phyloP scores from a whole-genome alignment of 768 basidiomycete species.

The Rhodosporidiobolus sp. region DNA sequence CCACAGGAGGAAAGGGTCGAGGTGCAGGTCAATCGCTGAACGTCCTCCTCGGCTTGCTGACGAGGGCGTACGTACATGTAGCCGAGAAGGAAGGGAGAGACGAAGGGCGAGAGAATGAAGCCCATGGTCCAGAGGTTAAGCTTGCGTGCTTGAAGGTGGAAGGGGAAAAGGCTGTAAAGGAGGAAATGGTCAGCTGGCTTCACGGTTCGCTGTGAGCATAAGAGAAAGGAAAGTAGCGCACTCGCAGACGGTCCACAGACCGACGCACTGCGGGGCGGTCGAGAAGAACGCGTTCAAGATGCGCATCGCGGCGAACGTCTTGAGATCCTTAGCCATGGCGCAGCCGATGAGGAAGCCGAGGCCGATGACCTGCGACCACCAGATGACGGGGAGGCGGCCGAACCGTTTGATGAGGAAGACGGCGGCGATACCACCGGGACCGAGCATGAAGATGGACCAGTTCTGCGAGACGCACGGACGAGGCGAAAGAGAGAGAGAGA shows the following conservation, averaged over 20 bases:
- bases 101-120: slow-evolving; percentile 60
- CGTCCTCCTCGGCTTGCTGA: too few relatives aligned
- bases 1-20: background rate
- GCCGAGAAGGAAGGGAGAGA: slow-evolving; percentile 61
- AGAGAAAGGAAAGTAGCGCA: too few relatives aligned
- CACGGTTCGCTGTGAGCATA: too few relatives aligned
- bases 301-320: slow-evolving; percentile 60
- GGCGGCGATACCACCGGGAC: slow-evolving; percentile 63
- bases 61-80: slow-evolving; percentile 59
- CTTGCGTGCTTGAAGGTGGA: slow-evolving; percentile 67
- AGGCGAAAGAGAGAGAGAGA: slow-evolving; percentile 11
- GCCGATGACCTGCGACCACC: slow-evolving; percentile 68
- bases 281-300: slow-evolving; percentile 61
- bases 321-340: slow-evolving; percentile 60
- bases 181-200: too few relatives aligned
- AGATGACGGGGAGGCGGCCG: slow-evolving; percentile 65
- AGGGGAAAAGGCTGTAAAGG: slow-evolving; percentile 61
- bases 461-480: too few relatives aligned
- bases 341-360: slow-evolving; percentile 61
- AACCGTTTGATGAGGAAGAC: slow-evolving; percentile 64
- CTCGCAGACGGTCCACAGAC: slow-evolving; percentile 39
- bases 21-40: too few relatives aligned
- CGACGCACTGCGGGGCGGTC: slow-evolving; percentile 63
- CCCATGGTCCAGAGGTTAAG: slow-evolving; percentile 62
- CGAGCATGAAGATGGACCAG: slow-evolving; percentile 48